These are phyloP conservation scores for Russula sp. DNA, from an alignment of 768 basidiomycete species.

Conservation along the genomic window DNA sequence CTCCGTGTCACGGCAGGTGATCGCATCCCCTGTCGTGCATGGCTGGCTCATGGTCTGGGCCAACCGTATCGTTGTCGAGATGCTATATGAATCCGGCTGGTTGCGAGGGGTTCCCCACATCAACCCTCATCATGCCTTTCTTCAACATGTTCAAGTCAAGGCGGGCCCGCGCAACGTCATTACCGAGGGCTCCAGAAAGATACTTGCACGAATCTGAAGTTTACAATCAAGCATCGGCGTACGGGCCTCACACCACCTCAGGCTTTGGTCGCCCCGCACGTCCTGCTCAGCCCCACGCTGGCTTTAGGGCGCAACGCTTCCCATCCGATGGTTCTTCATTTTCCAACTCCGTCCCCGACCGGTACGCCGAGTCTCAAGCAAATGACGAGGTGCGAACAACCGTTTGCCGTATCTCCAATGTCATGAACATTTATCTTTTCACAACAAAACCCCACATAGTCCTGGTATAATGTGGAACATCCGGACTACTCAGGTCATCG, in stretches of 20 bases:
- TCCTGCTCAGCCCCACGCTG: not conserved
- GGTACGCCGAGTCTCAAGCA: slow-evolving; percentile 5
- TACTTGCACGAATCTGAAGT: slow-evolving; percentile 11
- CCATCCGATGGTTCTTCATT: slow-evolving; percentile 9
- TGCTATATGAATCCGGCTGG: slow-evolving; percentile 22
- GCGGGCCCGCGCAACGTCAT: slow-evolving; percentile 16
- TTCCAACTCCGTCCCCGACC: not conserved
- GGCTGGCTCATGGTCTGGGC: slow-evolving; percentile 23
- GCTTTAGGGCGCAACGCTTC: slow-evolving; percentile 3
- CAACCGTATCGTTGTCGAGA: slow-evolving; percentile 8
- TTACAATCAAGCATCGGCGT: slow-evolving; percentile 9
- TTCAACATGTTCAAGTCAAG: slow-evolving; percentile 27
- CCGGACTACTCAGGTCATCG: not conserved
- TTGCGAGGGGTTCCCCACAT: slow-evolving; percentile 19
- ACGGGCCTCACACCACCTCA: slow-evolving; percentile 3
- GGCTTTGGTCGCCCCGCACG: slow-evolving; percentile 1
- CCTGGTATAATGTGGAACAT: slow-evolving; percentile 25
- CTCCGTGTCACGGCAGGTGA: slow-evolving; percentile 27
- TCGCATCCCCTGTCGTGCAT: slow-evolving; percentile 23
- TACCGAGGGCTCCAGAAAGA: not conserved
- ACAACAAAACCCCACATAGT: slow-evolving; percentile 9
- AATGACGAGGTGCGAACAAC: slow-evolving; percentile 17
- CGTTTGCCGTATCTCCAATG: not conserved
- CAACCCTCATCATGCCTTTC: slow-evolving; percentile 28
- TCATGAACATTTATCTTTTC: not conserved